These are phyloP conservation scores for Boletellus deceptivus DNA, from an alignment of 1,284 basidiomycete genomes.

Conservation along the genomic window DNA sequence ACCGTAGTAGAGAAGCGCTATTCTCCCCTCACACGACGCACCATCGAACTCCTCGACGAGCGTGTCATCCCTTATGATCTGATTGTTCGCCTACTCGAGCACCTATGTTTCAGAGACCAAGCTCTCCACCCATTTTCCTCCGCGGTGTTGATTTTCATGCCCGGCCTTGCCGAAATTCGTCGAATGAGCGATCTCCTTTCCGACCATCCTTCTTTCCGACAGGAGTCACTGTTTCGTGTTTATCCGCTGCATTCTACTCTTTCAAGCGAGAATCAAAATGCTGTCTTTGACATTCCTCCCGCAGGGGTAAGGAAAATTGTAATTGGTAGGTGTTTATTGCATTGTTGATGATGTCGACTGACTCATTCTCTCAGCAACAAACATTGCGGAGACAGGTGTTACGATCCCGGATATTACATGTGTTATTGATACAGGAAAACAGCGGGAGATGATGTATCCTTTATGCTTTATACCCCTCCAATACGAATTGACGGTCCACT, in stretches of 20 bases:
- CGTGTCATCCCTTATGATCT: slow-evolving; percentile 89
- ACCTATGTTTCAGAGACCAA: slow-evolving; percentile 75
- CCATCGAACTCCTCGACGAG: slow-evolving; percentile 88
- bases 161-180: slow-evolving; percentile 91
- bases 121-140: slow-evolving; percentile 63
- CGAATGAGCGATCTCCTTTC: slow-evolving; percentile 80
- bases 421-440: slow-evolving; percentile 95
- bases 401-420: slow-evolving; percentile 99
- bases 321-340: slow-evolving; percentile 56
- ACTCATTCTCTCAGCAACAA: slow-evolving; percentile 49
- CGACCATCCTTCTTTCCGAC: slow-evolving; percentile 77
- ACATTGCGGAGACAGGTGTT: slow-evolving; percentile 87
- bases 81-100: slow-evolving; percentile 83
- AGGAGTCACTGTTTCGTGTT: slow-evolving; percentile 66
- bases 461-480: neutral
- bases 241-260: slow-evolving; percentile 94
- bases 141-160: slow-evolving; percentile 92
- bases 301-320: slow-evolving; percentile 87
- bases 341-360: slow-evolving; percentile 59
- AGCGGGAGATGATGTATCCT: slow-evolving; percentile 82
- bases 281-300: slow-evolving; percentile 88
- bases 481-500: slow-evolving; percentile 10
- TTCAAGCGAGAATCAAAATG: slow-evolving; percentile 86
- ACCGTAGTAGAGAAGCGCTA: slow-evolving; percentile 73
- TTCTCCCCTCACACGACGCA: slow-evolving; percentile 69